These are phyloP conservation scores for Immersiella caudata DNA, from an alignment of 495 filamentous ascomycete species.

Conservation along the genomic window DNA sequence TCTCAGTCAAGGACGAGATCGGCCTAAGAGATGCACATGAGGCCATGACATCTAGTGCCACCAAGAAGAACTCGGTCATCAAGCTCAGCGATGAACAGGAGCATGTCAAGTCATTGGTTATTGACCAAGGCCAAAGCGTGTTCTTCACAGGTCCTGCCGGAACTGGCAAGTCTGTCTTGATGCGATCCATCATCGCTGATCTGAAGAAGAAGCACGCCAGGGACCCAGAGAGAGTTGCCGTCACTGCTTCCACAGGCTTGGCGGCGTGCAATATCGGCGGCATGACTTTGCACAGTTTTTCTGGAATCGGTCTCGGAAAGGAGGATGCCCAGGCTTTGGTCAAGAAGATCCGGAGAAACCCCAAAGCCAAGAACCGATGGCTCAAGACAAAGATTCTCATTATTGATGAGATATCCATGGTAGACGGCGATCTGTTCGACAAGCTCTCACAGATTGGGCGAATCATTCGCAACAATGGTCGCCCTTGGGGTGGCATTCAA, in stretches of 20 bases:
- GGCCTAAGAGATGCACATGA: conserved; percentile 37
- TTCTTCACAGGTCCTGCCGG: conserved; percentile 98
- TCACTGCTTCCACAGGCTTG: conserved; percentile 93
- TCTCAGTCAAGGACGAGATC: conserved; percentile 30
- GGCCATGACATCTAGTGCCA: conserved; percentile 36
- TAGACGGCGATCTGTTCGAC: conserved; percentile 95
- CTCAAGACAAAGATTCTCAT: conserved; percentile 81
- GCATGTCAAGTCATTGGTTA: conserved; percentile 78
- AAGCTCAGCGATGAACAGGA: conserved; percentile 84
- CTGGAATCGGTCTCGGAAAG: conserved; percentile 94
- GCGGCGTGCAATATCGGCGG: conserved; percentile 97
- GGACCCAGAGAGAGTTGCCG: conserved; percentile 81
- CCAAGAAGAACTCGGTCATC: conserved; percentile 57
- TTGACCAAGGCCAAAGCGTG: conserved; percentile 76
- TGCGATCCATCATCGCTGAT: conserved; percentile 83
- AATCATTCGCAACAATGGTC: conserved; percentile 77
- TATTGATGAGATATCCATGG: conserved; percentile 97
- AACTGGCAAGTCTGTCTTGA: conserved; percentile 94
- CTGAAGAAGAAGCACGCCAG: conserved; percentile 72
- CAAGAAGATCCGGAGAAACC: conserved; percentile 87
- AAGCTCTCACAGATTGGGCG: conserved; percentile 92
- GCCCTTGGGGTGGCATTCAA: conserved; percentile 95
- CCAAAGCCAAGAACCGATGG: conserved; percentile 87
- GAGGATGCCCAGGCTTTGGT: conserved; percentile 79
- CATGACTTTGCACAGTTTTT: conserved; percentile 93